Evolutionary conservation across 495 filamentous ascomycete genomes (phyloP), one percentile per base, ranked within the genome.

Genomic region (Penicillium fimorum): DNA sequence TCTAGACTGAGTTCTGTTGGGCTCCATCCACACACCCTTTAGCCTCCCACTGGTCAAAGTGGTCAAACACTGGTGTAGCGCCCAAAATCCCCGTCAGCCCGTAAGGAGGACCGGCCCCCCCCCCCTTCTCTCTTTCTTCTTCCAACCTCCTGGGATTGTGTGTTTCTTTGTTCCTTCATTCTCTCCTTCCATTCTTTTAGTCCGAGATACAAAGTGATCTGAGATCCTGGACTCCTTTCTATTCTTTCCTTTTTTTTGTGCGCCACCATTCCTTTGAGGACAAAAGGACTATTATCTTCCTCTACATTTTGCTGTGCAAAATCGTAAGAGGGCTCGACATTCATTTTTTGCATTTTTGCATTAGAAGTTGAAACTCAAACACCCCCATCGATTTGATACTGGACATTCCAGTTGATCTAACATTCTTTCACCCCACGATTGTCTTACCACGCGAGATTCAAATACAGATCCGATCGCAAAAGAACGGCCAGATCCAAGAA

Each of bases 211-310:
- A 57, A 70, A 65, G 61, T 73, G 68, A 64, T 68, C 67, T 61
- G 71, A 72, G 65, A 75, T 76, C 71, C 66, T 75, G 64, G 67
- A 65, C 68, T 70, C 70, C 47, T 63, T 68, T 63, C 63, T 65
- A 49, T 63, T 38, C 15, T 17, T 17, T 38, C n/a, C 55, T 58
- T 55, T 48, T 29, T 61, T 71, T 69, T 71, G 70, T 71, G 60
- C 73, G 68, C 71, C 69, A 35, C 60, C 68, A 71, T 67, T 66
- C 66, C 49, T 61, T 63, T 22, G 2, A 22, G 22, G 53, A 61
- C 59, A 66, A 58, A 68, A 65, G 48, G 50, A 25, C 53, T 47
- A 13, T n/a, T 38, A 40, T 52, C 30, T 45, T 46, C 45, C 48
- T 35, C 44, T 55, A 32, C 30, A 53, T 67, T 69, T 69, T 69